These are phyloP conservation scores for Beauveria brongniartii DNA, from an alignment of 2,329 filamentous ascomycete genomes.

Conservation along the genomic window DNA sequence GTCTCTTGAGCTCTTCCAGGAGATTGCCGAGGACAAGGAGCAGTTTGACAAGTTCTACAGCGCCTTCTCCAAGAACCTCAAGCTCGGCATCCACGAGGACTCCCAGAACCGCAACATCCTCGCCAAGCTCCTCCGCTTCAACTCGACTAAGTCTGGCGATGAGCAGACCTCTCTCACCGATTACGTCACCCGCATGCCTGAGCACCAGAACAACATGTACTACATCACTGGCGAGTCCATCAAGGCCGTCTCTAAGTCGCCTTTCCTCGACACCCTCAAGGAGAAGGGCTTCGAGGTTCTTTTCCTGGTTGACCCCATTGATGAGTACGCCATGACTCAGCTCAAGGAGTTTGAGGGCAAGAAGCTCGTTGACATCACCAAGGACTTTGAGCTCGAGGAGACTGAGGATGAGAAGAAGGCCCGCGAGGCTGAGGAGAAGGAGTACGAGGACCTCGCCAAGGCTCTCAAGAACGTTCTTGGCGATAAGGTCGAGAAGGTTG, in stretches of 20 bases:
- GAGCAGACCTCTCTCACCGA: conserved; percentile 90
- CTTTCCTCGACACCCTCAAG: conserved; percentile 97
- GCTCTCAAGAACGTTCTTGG: conserved; percentile 97
- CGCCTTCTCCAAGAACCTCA: conserved; percentile 99
- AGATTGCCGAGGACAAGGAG: conserved; percentile 99
- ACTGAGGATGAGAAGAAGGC: conserved; percentile 97
- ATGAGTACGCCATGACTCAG: conserved; percentile 99
- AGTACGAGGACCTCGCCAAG: conserved; percentile 92
- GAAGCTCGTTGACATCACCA: conserved; percentile 99
- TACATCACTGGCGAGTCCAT: conserved; percentile 99
- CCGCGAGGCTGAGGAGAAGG: conserved; percentile 96
- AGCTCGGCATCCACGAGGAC: conserved; percentile 99
- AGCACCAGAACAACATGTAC: conserved; percentile 99
- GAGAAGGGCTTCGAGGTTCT: conserved; percentile 99
- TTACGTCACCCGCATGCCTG: conserved; percentile 98
- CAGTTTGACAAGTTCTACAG: conserved; percentile 99
- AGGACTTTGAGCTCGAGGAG: conserved; percentile 99
- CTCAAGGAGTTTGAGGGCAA: conserved; percentile 99
- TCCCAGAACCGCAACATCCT: conserved; percentile 89
- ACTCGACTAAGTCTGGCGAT: conserved; percentile 97
- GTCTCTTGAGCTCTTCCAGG: conserved; percentile 97
- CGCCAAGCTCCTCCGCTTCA: conserved; percentile 97
- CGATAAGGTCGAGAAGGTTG: conserved; percentile 99
- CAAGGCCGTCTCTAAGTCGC: conserved; percentile 96
- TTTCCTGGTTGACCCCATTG: conserved; percentile 98